These are phyloP conservation scores for Colletotrichum sp. DNA, from an alignment of 2,329 filamentous ascomycete genomes.

Conservation along the genomic window DNA sequence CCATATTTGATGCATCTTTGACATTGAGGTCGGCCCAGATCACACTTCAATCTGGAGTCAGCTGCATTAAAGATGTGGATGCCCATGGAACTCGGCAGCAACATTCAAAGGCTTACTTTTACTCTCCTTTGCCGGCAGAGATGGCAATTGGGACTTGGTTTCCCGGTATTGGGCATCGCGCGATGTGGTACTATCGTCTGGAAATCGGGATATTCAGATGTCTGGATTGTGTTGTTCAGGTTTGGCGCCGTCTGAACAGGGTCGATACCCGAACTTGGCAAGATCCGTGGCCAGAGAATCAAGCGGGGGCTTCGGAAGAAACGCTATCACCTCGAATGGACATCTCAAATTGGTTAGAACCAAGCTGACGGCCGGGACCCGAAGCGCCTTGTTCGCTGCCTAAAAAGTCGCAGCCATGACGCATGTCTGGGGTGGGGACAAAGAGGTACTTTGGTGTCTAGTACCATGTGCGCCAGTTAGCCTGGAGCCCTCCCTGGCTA, in stretches of 20 bases:
- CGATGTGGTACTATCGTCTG: neutral
- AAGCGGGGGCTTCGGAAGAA: neutral
- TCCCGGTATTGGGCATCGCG: slow-evolving; percentile 45
- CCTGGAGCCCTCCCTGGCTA: neutral
- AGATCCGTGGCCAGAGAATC: neutral
- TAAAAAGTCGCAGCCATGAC: neutral
- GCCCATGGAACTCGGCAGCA: neutral
- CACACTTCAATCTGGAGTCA: slow-evolving; percentile 35
- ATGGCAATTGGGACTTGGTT: slow-evolving; percentile 45
- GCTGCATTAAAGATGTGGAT: neutral
- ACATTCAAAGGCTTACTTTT: slow-evolving; percentile 36
- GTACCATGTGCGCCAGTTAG: neutral
- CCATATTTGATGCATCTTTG: slow-evolving; percentile 47
- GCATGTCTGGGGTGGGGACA: neutral
- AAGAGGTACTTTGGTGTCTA: neutral
- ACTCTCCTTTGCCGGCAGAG: slow-evolving; percentile 44
- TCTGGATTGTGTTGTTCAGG: neutral
- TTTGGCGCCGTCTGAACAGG: neutral
- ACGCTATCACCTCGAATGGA: neutral
- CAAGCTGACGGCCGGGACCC: neutral
- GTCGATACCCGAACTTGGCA: neutral
- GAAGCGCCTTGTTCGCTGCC: neutral
- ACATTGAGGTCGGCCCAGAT: slow-evolving; percentile 42
- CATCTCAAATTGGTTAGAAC: neutral
- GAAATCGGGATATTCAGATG: neutral